phyloP scores from a whole-genome alignment of 2,329 filamentous ascomycete genomes.

The Penicillium palitans region DNA sequence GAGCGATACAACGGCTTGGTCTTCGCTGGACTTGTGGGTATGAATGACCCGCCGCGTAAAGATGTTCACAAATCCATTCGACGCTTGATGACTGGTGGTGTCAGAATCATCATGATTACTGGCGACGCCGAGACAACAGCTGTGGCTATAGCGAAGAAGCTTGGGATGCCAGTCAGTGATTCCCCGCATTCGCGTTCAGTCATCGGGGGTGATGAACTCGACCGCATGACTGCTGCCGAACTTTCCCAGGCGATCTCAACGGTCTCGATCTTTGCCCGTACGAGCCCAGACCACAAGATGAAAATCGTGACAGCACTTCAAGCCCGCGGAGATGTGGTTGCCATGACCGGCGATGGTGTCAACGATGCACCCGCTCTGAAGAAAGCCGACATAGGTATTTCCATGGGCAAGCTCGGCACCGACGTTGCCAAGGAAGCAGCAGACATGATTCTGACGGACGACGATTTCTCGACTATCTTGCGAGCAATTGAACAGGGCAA shows the following conservation, averaged over 20 bases:
- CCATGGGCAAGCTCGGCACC: conserved; percentile 92
- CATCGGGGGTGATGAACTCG: conserved; percentile 86
- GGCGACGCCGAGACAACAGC: conserved; percentile 95
- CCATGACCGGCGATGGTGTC: conserved; percentile 98
- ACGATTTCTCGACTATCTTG: conserved; percentile 88
- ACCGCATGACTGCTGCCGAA: conserved; percentile 82
- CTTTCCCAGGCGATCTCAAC: conserved; percentile 80
- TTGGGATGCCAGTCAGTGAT: conserved; percentile 83
- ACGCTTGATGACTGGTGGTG: conserved; percentile 86
- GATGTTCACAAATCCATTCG: conserved; percentile 88
- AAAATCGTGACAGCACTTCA: conserved; percentile 94
- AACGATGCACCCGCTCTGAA: conserved; percentile 97
- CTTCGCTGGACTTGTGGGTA: conserved; percentile 90
- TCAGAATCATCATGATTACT: conserved; percentile 99
- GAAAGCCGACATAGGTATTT: conserved; percentile 95
- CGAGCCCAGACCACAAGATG: conserved; percentile 95
- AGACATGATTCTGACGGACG: conserved; percentile 84
- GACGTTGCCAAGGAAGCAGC: conserved; percentile 95
- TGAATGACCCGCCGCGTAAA: conserved; percentile 93
- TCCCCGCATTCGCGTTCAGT: conserved; percentile 62
- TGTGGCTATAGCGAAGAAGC: conserved; percentile 85
- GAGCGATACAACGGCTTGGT: conserved; percentile 79
- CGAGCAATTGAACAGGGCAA: conserved; percentile 98
- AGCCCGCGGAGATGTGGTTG: conserved; percentile 89
- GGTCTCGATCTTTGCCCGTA: conserved; percentile 93